Base-by-base conservation (phyloP, 257 asterid genomes). In the Solanum peruvianum region DNA sequence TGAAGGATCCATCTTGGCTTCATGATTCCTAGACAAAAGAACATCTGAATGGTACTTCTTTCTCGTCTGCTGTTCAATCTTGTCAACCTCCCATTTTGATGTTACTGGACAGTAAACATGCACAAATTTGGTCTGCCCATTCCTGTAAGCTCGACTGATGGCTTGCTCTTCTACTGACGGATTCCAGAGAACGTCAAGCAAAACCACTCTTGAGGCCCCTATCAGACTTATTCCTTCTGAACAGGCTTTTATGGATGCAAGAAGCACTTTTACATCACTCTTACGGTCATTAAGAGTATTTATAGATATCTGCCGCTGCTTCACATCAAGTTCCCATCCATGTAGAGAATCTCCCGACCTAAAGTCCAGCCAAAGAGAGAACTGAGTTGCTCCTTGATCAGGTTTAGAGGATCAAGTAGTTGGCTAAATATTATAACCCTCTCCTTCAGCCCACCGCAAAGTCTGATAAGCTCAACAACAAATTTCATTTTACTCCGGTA, bases 111-210 rank as follows among this genome's bases (percentile, higher is more conserved):
- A 95, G 85, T 96, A 96, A 2, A 92, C 95, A 81, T 94, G 89
- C 11, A 96, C 98, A 29, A 89, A 20, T 84, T 89, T 94, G 69
- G 91, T 92, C 70, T 96, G 98, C 0, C 99, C 98, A 5, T 93
- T 90, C 91, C 98, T 90, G 84, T 95, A 94, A 2, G 98, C 98
- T 15, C 98, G 88, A 88, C 98, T 89, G 2, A 94, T 91, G 23
- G 98, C 98, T 88, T 95, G 98, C 58, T 92, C 88, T 70, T 93
- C 92, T 1, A 93, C 95, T 0, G 98, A 89, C 1, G 98, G 98
- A 66, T 96, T 96, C 98, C 98, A 96, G 5, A 88, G 93, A 20
- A 94, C 94, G 80, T 96, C 98, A 8, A 96, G 94, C 83, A 94
- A 66, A 33, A 96, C 95, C 4, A 95, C 98, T 41, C 98, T 91